Evolutionary conservation across 2,329 filamentous ascomycete species (phyloP), one percentile per base, ranked within the genome.

Genomic region (Neofusicoccum sp.): DNA sequence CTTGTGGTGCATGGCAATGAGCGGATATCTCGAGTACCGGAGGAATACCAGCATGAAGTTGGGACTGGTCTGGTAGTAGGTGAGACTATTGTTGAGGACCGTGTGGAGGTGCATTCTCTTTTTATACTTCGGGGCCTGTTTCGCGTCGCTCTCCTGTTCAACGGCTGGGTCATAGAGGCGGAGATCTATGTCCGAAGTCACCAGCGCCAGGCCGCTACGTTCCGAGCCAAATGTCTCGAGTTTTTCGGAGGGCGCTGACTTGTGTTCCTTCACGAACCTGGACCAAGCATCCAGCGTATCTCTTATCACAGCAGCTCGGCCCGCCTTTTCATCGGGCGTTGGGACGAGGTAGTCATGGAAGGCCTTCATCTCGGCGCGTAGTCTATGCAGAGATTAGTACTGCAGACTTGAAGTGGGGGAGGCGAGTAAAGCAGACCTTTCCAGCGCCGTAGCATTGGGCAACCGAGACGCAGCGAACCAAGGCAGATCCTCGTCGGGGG

Each of bases 171-270:
- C 63, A 16, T 69, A 74, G 20, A 75, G 54, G 71, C 77, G 70
- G 75, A 81, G 62, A 66, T 87, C 82, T 11, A 87, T 73, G 68
- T 83, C 81, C 6, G 85, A 87, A 41, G 76, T 74, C 30, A 80
- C 76, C 58, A 80, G 67, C 0, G 80, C 79, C 36, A 86, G 70
- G 7, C 82, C 82, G 12, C 79, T 85, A 9, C 71, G 69, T 60
- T 81, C 75, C 7, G 84, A 86, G 16, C 85, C 85, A 61, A 83
- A 81, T 14, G 5, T 28, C 3, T 14, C 26, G 41, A 51, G 33
- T 1, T 0, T 1, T 16, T n/a, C 8, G 12, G 7, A 7, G 43
- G 20, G 9, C n/a, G n/a, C n/a, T n/a, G n/a, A n/a, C n/a, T n/a
- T n/a, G n/a, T n/a, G n/a, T n/a, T n/a, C n/a, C n/a, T n/a, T n/a